Conservation (phyloP, 192 early-diverging fungal species). For the Neocallimastix lanati region DNA sequence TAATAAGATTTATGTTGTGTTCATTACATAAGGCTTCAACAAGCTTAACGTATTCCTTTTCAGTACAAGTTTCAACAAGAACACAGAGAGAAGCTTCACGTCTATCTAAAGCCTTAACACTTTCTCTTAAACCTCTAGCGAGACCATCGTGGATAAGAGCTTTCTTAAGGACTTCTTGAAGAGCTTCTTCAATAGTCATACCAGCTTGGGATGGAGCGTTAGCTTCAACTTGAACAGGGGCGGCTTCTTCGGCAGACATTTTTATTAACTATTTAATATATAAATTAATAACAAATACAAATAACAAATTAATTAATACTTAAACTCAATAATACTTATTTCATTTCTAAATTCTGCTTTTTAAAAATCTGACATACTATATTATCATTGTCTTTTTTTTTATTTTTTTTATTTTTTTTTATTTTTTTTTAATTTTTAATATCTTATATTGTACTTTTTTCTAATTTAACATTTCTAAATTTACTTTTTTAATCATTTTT, state of each 20-base stretch:
- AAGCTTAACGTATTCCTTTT: slow-evolving; percentile 87
- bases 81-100: slow-evolving; percentile 92
- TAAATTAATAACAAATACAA: no score
- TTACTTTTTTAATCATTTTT: no score
- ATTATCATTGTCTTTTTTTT: no score
- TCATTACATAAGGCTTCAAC: slow-evolving; percentile 95
- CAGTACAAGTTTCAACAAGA: slow-evolving; percentile 86
- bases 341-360: no score
- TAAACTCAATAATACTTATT: no score
- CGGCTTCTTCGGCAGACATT: background rate
- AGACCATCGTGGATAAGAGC: slow-evolving; percentile 91
- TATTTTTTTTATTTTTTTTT: no score
- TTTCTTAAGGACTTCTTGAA: slow-evolving; percentile 91
- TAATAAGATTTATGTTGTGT: slow-evolving; percentile 97
- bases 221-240: background rate
- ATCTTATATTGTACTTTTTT: no score
- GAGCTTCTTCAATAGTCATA: slow-evolving; percentile 66
- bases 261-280: background rate
- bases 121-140: slow-evolving; percentile 90
- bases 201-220: background rate
- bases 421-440: no score
- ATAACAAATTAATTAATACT: no score
- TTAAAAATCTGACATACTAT: no score
- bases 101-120: slow-evolving; percentile 90
- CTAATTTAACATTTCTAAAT: no score